A percentile compares a stretch with the other conserved stretches of the same genome.
Conservation (phyloP, 2,329 filamentous ascomycete genomes). For the Myriangium duriaei region DNA sequence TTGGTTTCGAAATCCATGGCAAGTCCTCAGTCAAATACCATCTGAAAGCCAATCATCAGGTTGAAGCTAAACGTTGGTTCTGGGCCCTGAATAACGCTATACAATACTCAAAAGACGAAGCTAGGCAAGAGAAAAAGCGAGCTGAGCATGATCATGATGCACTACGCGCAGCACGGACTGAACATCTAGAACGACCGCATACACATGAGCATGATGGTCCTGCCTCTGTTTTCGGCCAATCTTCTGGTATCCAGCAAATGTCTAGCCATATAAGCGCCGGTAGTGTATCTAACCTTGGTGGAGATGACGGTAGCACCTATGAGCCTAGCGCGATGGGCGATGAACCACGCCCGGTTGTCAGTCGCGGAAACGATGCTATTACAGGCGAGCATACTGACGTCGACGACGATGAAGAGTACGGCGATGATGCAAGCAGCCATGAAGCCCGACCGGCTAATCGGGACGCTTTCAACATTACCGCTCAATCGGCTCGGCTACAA, state of each 20-base stretch:
- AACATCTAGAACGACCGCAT: slow-evolving; percentile 46
- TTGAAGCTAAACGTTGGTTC: slow-evolving; percentile 97
- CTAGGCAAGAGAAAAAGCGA: slow-evolving; percentile 73
- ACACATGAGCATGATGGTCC: slow-evolving; percentile 19
- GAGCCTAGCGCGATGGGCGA: slow-evolving; percentile 45
- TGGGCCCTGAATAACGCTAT: slow-evolving; percentile 99
- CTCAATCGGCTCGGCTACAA: slow-evolving; percentile 85
- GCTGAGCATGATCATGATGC: slow-evolving; percentile 62
- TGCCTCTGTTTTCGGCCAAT: neutral
- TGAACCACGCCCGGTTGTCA: slow-evolving; percentile 37
- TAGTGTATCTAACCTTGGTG: slow-evolving; percentile 8
- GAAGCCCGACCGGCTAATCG: slow-evolving; percentile 64
- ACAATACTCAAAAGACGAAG: slow-evolving; percentile 95
- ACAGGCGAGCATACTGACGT: slow-evolving; percentile 34
- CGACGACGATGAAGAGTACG: slow-evolving; percentile 60
- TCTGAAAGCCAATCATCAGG: slow-evolving; percentile 92
- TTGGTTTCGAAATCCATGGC: slow-evolving; percentile 91
- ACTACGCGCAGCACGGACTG: slow-evolving; percentile 65
- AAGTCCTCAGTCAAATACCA: slow-evolving; percentile 99
- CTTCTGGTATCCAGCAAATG: neutral
- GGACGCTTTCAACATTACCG: slow-evolving; percentile 93
- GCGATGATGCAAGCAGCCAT: slow-evolving; percentile 66
- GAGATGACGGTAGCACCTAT: slow-evolving; percentile 46
- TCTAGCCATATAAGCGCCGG: slow-evolving; percentile 6
- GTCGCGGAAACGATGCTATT: slow-evolving; percentile 35